Evolutionary conservation across 129 eudicot species (phyloP).

Genomic region (Flaveria robusta): DNA sequence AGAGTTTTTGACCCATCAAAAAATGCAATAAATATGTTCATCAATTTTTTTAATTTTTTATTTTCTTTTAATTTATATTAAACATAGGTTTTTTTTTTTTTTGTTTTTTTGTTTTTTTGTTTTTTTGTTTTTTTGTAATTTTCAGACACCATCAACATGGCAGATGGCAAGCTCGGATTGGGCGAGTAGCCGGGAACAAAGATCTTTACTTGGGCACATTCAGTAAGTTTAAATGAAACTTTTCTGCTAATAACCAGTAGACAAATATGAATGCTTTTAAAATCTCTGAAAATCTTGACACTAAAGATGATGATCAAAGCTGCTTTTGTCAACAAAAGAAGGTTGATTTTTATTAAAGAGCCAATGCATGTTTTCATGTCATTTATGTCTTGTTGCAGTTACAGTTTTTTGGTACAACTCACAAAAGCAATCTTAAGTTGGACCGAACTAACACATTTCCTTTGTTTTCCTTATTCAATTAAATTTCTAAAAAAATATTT

Average conservation of each 20-base stretch:
- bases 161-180: constrained; percentile 94
- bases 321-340: constrained; percentile 42
- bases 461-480: neutral
- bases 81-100: neutral
- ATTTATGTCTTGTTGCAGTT: constrained; percentile 40
- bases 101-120: neutral
- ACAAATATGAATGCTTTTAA: constrained; percentile 23
- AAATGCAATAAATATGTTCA: constrained; percentile 1
- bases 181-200: constrained; percentile 93
- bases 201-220: constrained; percentile 92
- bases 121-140: constrained; percentile 2
- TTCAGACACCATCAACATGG: constrained; percentile 95
- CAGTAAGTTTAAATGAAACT: constrained; percentile 51
- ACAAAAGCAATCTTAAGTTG: constrained; percentile 28
- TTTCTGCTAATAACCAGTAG: constrained; percentile 13
- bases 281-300: constrained; percentile 44
- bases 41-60: neutral
- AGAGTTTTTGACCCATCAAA: neutral
- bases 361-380: constrained; percentile 44
- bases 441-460: constrained; percentile 29
- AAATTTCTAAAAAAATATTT: neutral
- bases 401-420: constrained; percentile 40
- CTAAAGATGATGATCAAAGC: constrained; percentile 42
- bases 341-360: constrained; percentile 31
- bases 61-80: neutral